Base-by-base conservation (phyloP, 441 rosid genomes). In the Lepidium campestre region DNA sequence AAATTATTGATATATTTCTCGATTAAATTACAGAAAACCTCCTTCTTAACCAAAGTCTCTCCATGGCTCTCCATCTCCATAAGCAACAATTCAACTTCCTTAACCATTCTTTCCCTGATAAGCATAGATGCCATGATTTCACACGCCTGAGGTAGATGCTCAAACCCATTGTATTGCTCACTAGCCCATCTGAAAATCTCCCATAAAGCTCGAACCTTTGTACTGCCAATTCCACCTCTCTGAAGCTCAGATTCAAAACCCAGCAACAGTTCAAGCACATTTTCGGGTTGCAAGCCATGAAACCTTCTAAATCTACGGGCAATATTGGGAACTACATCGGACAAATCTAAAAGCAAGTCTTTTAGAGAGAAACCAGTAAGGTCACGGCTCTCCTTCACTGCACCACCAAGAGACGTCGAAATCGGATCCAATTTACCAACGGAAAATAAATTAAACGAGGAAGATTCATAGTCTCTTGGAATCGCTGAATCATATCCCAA, bases 71-170 rank as follows among this genome's bases (percentile, higher is more conserved):
- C 91, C 72, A 80, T 70, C 14, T 66, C 79, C 77, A 79, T 39
- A 57, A 89, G 80, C 84, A 89, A 78, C 17, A 75, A 44, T 59
- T 91, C 88, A 71, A 76, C 81, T 74, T 87, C 85, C 69, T 79
- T 79, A 70, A 84, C 73, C 87, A 87, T 80, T 66, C 82, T 82
- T 34, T 68, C 84, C 47, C 56, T 47, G 20, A 80, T 56, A 50
- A 91, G 98, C 66, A 87, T n/a, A 18, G 71, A 74, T 1, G 85
- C 85, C 94, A 91, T 83, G 55, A 82, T 73, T 70, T 85, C 87
- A 61, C 35, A 79, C 15, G 91, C 78, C 29, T 67, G 72, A 27
- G 80, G 79, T 32, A 83, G 75, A 81, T 86, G 93, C 79, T 76
- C 76, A 77, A 86, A 87, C 73, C 81, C 82, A 71, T 62, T 65